Evolutionary conservation across 139 green algal species (phyloP).

Genomic region (Volvox reticuliferus): DNA sequence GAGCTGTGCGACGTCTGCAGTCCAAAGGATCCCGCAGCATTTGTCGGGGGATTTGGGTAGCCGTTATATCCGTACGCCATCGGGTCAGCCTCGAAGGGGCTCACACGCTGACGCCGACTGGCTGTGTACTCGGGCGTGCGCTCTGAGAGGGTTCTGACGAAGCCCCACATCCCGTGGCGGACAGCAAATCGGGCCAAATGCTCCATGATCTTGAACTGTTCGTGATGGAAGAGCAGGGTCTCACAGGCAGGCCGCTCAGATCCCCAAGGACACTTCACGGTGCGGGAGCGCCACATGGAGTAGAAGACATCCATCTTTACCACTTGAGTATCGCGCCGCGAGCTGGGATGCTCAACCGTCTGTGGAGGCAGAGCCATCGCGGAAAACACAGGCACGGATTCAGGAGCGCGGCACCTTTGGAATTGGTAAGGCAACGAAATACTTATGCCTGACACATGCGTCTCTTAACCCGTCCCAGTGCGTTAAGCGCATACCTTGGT

Average conservation of each 20-base stretch:
- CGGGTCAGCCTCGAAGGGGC: conserved; percentile 1
- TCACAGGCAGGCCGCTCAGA: conserved; percentile 75
- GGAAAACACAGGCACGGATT: too few relatives aligned
- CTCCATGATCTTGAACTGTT: conserved; percentile 92
- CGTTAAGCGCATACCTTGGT: conserved; percentile 68
- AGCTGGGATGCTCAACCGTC: conserved; percentile 57
- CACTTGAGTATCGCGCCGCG: conserved; percentile 25
- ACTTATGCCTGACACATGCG: not conserved
- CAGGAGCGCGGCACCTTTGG: too few relatives aligned
- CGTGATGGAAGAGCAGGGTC: conserved; percentile 89
- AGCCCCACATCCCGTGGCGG: conserved; percentile 89
- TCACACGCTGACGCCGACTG: conserved; percentile 61
- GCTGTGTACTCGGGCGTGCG: conserved; percentile 75
- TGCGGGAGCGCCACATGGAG: conserved; percentile 76
- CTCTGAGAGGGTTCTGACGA: conserved; percentile 83
- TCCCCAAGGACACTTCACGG: conserved; percentile 78
- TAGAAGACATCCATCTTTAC: conserved; percentile 74
- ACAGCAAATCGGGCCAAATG: conserved; percentile 77
- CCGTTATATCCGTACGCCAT: conserved; percentile 51
- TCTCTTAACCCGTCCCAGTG: too few relatives aligned
- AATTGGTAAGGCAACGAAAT: too few relatives aligned
- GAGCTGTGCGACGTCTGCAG: not conserved
- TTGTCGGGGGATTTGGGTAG: conserved; percentile 23
- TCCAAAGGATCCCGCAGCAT: not conserved
- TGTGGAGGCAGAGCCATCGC: not conserved